These are phyloP conservation scores for Hymenochaete sp. DNA, from an alignment of 1,284 basidiomycete genomes.

Conservation along the genomic window DNA sequence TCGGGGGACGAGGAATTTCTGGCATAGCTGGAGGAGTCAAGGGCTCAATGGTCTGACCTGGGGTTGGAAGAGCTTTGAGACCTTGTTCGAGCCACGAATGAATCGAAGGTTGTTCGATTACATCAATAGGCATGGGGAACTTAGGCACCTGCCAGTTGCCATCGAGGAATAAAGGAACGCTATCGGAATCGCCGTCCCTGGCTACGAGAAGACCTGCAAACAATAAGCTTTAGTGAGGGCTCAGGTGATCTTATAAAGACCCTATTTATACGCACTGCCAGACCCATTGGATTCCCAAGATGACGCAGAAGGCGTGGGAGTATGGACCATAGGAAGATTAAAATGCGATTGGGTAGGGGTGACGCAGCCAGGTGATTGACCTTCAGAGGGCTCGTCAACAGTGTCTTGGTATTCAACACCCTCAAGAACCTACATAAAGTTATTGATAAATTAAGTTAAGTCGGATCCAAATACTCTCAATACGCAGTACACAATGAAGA, in stretches of 20 bases:
- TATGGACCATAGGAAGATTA: not conserved
- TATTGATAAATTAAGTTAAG: too few relatives aligned
- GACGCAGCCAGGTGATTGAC: not conserved
- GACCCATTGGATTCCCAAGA: not conserved
- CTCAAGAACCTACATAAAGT: constrained; percentile 38
- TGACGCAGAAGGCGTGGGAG: constrained; percentile 7
- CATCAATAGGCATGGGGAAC: too few relatives aligned
- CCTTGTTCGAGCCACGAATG: constrained; percentile 4
- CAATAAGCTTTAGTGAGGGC: too few relatives aligned
- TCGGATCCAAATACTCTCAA: too few relatives aligned
- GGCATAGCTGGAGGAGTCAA: too few relatives aligned
- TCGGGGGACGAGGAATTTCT: constrained; percentile 3
- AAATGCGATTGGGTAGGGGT: not conserved
- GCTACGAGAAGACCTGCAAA: too few relatives aligned
- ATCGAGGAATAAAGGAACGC: too few relatives aligned
- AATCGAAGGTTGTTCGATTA: too few relatives aligned
- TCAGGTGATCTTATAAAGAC: too few relatives aligned
- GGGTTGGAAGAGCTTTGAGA: not conserved
- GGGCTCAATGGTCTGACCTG: not conserved
- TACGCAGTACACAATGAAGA: too few relatives aligned
- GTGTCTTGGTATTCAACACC: constrained; percentile 24
- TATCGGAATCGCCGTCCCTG: too few relatives aligned
- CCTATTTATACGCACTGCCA: constrained; percentile 8
- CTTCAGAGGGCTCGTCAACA: constrained; percentile 5
- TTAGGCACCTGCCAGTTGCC: too few relatives aligned